Conservation (phyloP, 2,329 filamentous ascomycete genomes). For the Coniochaeta hoffmannii region DNA sequence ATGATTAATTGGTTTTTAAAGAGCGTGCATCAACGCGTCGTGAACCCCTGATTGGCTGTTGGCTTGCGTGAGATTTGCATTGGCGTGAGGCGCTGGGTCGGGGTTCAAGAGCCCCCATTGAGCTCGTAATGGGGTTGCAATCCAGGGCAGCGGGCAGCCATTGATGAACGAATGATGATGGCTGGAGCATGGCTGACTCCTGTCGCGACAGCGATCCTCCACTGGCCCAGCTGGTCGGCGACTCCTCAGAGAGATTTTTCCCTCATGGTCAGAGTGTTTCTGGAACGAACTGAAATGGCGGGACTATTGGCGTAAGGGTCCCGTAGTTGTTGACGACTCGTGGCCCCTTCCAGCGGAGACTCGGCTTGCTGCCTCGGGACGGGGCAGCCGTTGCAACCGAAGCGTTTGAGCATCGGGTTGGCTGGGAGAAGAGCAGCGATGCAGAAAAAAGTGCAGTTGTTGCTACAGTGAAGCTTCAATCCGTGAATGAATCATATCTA, state of each 20-base stretch:
- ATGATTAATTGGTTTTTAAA: constrained; percentile 1
- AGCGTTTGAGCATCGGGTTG: not conserved
- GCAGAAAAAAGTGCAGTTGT: constrained; percentile 1
- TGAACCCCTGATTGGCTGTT: not conserved
- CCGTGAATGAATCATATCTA: not conserved
- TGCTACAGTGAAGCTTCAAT: constrained; percentile 1
- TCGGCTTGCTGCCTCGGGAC: not conserved
- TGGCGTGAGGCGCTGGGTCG: constrained; percentile 1
- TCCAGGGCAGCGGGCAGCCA: not conserved
- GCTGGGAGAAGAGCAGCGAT: not conserved
- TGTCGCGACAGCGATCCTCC: not conserved
- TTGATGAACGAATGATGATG: no score
- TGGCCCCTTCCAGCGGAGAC: not conserved
- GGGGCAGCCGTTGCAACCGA: not conserved
- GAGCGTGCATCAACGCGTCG: not conserved
- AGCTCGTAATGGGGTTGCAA: no score
- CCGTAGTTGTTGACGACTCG: not conserved
- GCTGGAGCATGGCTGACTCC: no score
- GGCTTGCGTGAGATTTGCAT: constrained; percentile 1
- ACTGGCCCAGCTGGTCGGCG: not conserved
- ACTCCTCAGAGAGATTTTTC: not conserved
- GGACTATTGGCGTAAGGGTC: not conserved
- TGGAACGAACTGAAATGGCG: not conserved
- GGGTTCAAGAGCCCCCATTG: not conserved
- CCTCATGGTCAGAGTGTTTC: no score